Evolutionary conservation across 2,329 filamentous ascomycete species (phyloP).

Genomic region (Scopulariopsis brevicaulis): DNA sequence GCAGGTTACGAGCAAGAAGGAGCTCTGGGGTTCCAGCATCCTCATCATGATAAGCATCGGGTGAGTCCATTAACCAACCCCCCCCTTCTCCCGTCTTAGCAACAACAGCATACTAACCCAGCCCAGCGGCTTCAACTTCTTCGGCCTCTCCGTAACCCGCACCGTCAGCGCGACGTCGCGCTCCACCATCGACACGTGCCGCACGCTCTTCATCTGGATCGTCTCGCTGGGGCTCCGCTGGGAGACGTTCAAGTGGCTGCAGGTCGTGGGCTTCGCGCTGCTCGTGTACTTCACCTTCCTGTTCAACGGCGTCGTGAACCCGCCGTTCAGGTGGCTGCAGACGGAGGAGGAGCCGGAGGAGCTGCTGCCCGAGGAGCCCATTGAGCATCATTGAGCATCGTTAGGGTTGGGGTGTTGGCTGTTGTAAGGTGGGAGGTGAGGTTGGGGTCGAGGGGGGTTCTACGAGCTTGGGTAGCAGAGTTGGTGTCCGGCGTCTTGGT

Average conservation of each 20-base stretch:
- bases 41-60: slow-evolving; percentile 97
- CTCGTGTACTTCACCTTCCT: slow-evolving; percentile 95
- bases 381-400: slow-evolving; percentile 48
- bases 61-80: slow-evolving; percentile 32
- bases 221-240: slow-evolving; percentile 86
- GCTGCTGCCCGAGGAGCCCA: slow-evolving; percentile 70
- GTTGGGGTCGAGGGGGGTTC: not conserved
- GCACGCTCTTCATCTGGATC: slow-evolving; percentile 96
- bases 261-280: slow-evolving; percentile 77
- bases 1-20: slow-evolving; percentile 61
- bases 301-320: slow-evolving; percentile 87
- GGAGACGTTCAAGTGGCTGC: slow-evolving; percentile 97
- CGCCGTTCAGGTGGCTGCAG: slow-evolving; percentile 61
- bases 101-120: not conserved
- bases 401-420: not conserved
- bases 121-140: slow-evolving; percentile 96
- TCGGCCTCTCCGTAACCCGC: slow-evolving; percentile 86
- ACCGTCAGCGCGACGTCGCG: slow-evolving; percentile 84
- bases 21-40: slow-evolving; percentile 66
- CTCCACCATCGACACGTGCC: slow-evolving; percentile 94
- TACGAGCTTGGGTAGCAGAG: not conserved
- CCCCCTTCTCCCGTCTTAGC: not conserved
- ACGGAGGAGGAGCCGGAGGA: slow-evolving; percentile 44
- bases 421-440: not conserved
- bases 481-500: not conserved